Base-by-base conservation (phyloP, 768 basidiomycete genomes). In the Mycena crocata region DNA sequence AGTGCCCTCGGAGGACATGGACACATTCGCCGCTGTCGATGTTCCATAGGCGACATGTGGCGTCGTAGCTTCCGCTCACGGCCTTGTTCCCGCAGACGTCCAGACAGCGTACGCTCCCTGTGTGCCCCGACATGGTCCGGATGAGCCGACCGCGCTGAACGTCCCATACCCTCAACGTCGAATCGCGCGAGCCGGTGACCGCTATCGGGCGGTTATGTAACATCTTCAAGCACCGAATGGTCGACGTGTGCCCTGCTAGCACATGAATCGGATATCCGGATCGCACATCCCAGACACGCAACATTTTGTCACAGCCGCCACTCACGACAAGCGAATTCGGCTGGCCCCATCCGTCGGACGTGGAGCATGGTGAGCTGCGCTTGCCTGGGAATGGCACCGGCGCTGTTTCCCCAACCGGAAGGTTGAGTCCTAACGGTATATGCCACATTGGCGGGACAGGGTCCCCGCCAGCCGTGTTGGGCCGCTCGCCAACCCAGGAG, bases 41-140 rank as follows among this genome's bases (percentile, higher is more conserved):
- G 73, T 97, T 85, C 96, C 96, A 98, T 24, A 97, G 93, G 68
- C 96, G 85, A 72, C 91, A 93, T 21, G 91, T 96, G 48, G 86
- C 84, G 77, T 99, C 97, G 77, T 99, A 99, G 75, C 95, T 96
- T 35, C 96, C 97, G 71, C 93, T 96, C 39, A 96, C 96, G 15
- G 92, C 91, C 70, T 81, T 84, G 68, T 89, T 90, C 28, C 95
- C 97, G 70, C 88, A 91, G 14, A 96, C 90, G 76, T 98, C 97
- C 32, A 98, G 80, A 75, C 94, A 95, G 49, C 97, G 81, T 17
- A 99, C 96, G 71, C 93, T 94, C 44, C 87, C 82, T 30, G 82
- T 79, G 75, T 99, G 97, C 0, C 97, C 97, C 23, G 81, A 78
- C 34, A 99, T 82, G 9, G 90, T 82, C 21, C 87, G 83, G 35